Evolutionary conservation across 2,329 filamentous ascomycete species (phyloP), one percentile per base, ranked within the genome.

Genomic region (Arthroderma sp.): DNA sequence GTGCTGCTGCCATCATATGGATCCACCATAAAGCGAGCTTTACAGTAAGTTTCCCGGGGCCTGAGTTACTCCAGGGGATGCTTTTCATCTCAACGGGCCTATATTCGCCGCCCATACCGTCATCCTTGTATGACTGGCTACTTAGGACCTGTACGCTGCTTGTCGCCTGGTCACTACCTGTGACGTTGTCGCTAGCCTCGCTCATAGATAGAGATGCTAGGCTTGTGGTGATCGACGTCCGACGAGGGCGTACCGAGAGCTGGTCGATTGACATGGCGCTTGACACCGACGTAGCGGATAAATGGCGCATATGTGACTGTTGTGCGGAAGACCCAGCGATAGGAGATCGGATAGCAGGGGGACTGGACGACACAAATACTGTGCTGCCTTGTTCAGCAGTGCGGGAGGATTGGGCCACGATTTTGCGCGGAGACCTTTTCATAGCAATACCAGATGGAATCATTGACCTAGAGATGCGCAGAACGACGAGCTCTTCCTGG

Each of bases 1-100:
- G 58, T 1, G 58, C 58, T 28, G 17, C 56, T 4, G 59, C 59
- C 49, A 60, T 17, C 56, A 60, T 60, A 52, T 60, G 59, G 17
- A 60, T 54, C 59, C 56, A 60, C 59, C 59, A 60, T 2, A 60
- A 23, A 13, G 56, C 59, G 43, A 60, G 56, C 35, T 58, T 58
- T 7, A 60, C 49, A 1, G 59, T 60, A 4, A 60, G 54, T 19
- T 57, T 54, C 1, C 49, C 54, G 23, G 11, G 38, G 4, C 59
- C 59, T 2, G 52, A 28, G 51, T 56, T 39, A 9, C 6, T 6
- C 59, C 59, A 60, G 11, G 54, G 56, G 52, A 60, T 60, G 33
- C 54, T 57, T 47, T 58, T 58, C 56, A 58, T 58, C n/a, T 60
- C 56, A 2, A 60, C 21, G 13, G 39, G 44, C n/a, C 56, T 55